These are phyloP conservation scores for Wolfiporia cocos DNA, from an alignment of 1,284 basidiomycete species.

Conservation along the genomic window DNA sequence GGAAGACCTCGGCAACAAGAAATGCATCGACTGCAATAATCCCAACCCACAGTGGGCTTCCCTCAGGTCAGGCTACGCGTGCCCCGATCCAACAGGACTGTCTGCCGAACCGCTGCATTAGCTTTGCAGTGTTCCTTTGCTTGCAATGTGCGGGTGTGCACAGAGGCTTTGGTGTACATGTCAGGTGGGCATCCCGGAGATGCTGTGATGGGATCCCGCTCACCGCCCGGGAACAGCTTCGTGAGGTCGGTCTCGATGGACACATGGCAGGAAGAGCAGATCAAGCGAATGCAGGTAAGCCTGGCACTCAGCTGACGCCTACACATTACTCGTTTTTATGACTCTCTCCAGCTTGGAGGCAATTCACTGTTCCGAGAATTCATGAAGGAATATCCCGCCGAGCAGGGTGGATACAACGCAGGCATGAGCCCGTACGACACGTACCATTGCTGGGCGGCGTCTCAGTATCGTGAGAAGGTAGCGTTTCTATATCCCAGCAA, in stretches of 20 bases:
- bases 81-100: conserved; percentile 8
- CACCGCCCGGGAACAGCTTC: conserved; percentile 49
- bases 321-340: neutral
- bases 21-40: conserved; percentile 77
- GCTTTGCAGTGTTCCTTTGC: conserved; percentile 86
- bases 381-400: conserved; percentile 68
- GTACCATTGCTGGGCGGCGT: conserved; percentile 89
- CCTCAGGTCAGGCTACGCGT: conserved; percentile 42
- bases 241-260: conserved; percentile 94
- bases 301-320: neutral
- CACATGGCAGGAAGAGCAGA: conserved; percentile 89
- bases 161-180: conserved; percentile 84
- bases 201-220: neutral
- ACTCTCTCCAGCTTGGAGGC: conserved; percentile 65
- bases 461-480: conserved; percentile 90
- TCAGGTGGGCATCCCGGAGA: conserved; percentile 43
- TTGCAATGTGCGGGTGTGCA: conserved; percentile 89
- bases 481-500: conserved; percentile 4
- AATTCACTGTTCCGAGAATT: conserved; percentile 79
- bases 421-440: conserved; percentile 70
- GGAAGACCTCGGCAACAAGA: conserved; percentile 68
- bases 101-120: conserved; percentile 25
- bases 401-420: conserved; percentile 71
- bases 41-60: conserved; percentile 93
- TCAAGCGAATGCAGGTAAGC: conserved; percentile 83